Percentiles rank a stretch among this genome's conserved stretches.
Evolutionary conservation across 768 basidiomycete genomes (phyloP).

Genomic region (Auricularia sp.): DNA sequence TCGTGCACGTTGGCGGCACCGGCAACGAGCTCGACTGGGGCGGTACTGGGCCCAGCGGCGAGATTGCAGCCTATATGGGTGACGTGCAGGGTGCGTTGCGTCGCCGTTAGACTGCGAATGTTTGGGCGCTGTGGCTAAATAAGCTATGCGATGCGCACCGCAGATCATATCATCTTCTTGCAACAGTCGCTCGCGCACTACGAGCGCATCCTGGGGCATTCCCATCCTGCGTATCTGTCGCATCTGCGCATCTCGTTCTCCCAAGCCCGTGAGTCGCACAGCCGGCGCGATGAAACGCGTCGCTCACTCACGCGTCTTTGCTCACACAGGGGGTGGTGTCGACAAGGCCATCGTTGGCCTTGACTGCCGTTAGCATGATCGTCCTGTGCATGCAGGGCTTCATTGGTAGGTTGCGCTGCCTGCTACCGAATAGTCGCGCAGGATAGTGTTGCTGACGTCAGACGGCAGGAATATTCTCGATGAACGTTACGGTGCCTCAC

Average conservation of each 20-base stretch:
- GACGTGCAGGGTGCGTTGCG: constrained; percentile 71
- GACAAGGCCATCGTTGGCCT: constrained; percentile 61
- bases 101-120: constrained; percentile 1
- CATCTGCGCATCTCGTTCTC: constrained; percentile 59
- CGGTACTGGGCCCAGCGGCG: constrained; percentile 33
- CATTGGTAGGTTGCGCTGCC: constrained; percentile 33
- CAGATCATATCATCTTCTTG: constrained; percentile 84
- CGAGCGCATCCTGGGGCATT: constrained; percentile 80
- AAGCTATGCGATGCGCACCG: constrained; percentile 2
- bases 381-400: constrained; percentile 55
- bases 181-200: constrained; percentile 79
- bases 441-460: constrained; percentile 1
- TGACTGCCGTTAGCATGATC: constrained; percentile 59
- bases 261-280: constrained; percentile 22
- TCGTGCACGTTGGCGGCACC: constrained; percentile 33
- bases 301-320: background rate
- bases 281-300: background rate
- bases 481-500: constrained; percentile 57
- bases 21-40: constrained; percentile 19
- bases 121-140: background rate
- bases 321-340: constrained; percentile 37
- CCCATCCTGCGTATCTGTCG: constrained; percentile 76
- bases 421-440: background rate
- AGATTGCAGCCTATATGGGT: constrained; percentile 76
- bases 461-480: constrained; percentile 48